phyloP scores from a whole-genome alignment of 1,139 yeast species.

The Sugiyamaella grinbergsii region DNA sequence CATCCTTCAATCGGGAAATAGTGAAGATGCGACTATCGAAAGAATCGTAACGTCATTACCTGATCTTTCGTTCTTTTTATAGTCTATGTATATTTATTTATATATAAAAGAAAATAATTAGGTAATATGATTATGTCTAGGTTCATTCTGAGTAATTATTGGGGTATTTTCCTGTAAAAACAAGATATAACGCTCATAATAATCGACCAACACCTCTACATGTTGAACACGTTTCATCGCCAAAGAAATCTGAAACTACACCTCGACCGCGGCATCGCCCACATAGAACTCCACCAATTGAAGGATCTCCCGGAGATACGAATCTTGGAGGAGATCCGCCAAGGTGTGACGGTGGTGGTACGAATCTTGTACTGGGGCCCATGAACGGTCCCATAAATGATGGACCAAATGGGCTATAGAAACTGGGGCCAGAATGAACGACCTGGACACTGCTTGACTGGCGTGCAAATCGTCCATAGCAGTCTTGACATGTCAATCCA shows the following conservation, averaged over 20 bases:
- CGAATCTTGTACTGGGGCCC: constrained; percentile 11
- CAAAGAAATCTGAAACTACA: constrained; percentile 43
- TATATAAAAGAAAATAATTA: not conserved
- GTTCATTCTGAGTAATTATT: not conserved
- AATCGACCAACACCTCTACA: constrained; percentile 72
- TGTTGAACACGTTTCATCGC: constrained; percentile 38
- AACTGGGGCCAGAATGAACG: constrained; percentile 13
- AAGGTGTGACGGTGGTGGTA: constrained; percentile 11
- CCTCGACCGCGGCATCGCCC: constrained; percentile 81
- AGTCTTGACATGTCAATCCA: constrained; percentile 67
- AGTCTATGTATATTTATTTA: not conserved
- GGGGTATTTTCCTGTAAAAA: not conserved
- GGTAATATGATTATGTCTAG: too few relatives aligned
- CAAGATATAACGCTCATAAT: constrained; percentile 15
- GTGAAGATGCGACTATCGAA: constrained; percentile 30
- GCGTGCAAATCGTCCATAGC: constrained; percentile 67
- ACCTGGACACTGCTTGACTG: constrained; percentile 28
- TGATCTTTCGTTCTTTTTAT: constrained; percentile 32
- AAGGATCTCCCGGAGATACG: constrained; percentile 79
- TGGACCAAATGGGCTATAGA: constrained; percentile 4
- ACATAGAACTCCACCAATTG: constrained; percentile 78
- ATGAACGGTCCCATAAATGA: constrained; percentile 13
- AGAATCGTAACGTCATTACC: constrained; percentile 34
- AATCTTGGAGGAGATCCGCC: constrained; percentile 44
- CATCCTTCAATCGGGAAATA: constrained; percentile 17